Evolutionary conservation across 805 yeast genomes (phyloP), one percentile per base, ranked within the genome.

Genomic region (Candida pseudofarinosa): DNA sequence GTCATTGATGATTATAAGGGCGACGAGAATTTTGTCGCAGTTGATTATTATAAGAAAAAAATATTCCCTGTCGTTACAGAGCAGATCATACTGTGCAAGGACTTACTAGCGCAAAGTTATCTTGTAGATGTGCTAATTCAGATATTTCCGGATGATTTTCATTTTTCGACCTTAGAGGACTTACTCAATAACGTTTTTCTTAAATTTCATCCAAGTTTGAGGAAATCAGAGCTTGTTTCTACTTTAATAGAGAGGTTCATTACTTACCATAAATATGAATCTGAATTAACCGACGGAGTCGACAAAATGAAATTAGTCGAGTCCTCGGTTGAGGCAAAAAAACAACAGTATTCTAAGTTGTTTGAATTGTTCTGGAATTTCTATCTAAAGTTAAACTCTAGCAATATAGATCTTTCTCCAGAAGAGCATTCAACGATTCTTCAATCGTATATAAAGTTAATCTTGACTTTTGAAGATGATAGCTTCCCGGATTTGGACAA

Each of bases 131-230:
- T 93, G 10, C 74, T 93, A 41, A 84, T 90, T 42, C 97, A 91
- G 59, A 95, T 90, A 1, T 93, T 93, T 67, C 97, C 98, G 1
- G 97, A 88, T 55, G 88, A 85, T 49, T 91, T 85, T 60, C 98
- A 93, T 55, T 65, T 89, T 46, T 73, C 73, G 16, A 87, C 97
- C 0, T 69, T 93, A 52, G 81, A 81, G 41, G 65, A 68, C 26
- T 79, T 86, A 50, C 71, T 93, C 50, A 60, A 59, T 38, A 74
- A 74, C 23, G 80, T 90, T 1, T 76, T 88, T 16, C 63, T 81
- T 41, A 74, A 78, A 43, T 68, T 93, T 46, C 81, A 80, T 56
- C 89, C 93, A 1, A 72, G 76, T 37, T 85, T 88, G n/a, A 74
- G 80, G 35, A 73, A 85, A 42, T 76, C 81, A 35, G 81, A 77